Percentiles rank a stretch among this genome's conserved stretches.
Conservation (phyloP, 2,329 filamentous ascomycete genomes). For the Aspergillus ochraceus region DNA sequence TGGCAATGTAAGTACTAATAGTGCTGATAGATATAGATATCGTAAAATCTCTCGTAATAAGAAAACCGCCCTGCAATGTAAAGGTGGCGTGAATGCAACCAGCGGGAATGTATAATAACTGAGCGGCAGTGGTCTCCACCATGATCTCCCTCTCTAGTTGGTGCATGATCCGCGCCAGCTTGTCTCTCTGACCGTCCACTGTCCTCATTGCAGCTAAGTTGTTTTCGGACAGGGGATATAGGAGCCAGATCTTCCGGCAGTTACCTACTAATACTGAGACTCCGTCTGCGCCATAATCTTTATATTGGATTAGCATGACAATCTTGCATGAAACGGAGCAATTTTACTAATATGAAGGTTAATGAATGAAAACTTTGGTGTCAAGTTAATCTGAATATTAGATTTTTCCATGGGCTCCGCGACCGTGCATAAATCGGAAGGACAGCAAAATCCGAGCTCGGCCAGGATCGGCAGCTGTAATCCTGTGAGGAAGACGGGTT, state of each 20-base stretch:
- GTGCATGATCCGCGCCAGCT: neutral
- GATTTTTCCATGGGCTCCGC: neutral
- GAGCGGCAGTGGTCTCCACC: neutral
- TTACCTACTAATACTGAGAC: neutral
- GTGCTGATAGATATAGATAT: neutral
- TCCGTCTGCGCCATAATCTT: neutral
- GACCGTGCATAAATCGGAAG: neutral
- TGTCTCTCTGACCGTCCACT: neutral
- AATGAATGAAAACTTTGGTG: neutral
- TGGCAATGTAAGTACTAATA: neutral
- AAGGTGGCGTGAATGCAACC: neutral
- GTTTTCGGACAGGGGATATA: neutral
- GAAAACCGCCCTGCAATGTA: neutral
- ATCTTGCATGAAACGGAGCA: neutral
- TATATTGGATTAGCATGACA: neutral
- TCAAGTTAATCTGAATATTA: neutral
- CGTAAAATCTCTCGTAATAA: neutral
- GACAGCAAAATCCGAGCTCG: neutral
- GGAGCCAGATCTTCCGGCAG: slow-evolving; percentile 2
- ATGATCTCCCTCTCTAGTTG: neutral
- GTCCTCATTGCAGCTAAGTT: neutral
- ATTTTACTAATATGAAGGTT: neutral
- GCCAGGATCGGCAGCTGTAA: neutral
- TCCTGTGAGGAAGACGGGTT: neutral
- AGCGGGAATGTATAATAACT: neutral